Conservation (phyloP, 2,329 filamentous ascomycete genomes). For the Stemphylium beticola region DNA sequence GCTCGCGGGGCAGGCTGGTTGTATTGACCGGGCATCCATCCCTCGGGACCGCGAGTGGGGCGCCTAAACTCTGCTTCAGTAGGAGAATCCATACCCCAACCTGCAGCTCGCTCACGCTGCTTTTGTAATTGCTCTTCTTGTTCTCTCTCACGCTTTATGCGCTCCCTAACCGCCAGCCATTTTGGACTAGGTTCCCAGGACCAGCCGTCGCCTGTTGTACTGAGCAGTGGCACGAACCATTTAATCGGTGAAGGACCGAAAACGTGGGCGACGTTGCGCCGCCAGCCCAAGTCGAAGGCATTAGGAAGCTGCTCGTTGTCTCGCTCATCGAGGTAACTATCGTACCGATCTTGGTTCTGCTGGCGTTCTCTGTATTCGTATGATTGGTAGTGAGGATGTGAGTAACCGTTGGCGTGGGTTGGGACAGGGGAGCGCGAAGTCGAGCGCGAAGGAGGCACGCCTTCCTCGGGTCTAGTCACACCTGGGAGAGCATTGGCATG, state of each 20-base stretch:
- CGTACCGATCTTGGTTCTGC: constrained; percentile 71
- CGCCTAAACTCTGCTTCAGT: constrained; percentile 47
- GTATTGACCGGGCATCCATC: constrained; percentile 39
- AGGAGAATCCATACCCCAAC: constrained; percentile 64
- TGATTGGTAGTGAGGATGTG: constrained; percentile 51
- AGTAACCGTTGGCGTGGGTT: constrained; percentile 44
- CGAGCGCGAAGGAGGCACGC: constrained; percentile 64
- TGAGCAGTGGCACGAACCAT: constrained; percentile 83
- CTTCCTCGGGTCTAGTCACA: constrained; percentile 80
- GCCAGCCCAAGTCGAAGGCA: constrained; percentile 89
- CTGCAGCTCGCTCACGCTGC: constrained; percentile 68
- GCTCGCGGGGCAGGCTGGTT: constrained; percentile 35
- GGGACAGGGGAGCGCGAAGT: constrained; percentile 47
- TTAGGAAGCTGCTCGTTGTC: constrained; percentile 88
- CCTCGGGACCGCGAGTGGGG: constrained; percentile 32
- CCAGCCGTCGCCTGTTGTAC: constrained; percentile 92
- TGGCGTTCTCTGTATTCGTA: constrained; percentile 65
- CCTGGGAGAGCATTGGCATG: constrained; percentile 83
- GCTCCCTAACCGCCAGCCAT: constrained; percentile 76
- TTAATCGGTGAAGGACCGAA: constrained; percentile 75
- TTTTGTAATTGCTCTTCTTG: constrained; percentile 59
- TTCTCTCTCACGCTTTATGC: constrained; percentile 55
- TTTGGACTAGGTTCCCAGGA: constrained; percentile 83
- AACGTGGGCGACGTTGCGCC: constrained; percentile 77
- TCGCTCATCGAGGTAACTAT: constrained; percentile 85